phyloP scores from a whole-genome alignment of 139 green algal species.

The Picochlorum sp. region DNA sequence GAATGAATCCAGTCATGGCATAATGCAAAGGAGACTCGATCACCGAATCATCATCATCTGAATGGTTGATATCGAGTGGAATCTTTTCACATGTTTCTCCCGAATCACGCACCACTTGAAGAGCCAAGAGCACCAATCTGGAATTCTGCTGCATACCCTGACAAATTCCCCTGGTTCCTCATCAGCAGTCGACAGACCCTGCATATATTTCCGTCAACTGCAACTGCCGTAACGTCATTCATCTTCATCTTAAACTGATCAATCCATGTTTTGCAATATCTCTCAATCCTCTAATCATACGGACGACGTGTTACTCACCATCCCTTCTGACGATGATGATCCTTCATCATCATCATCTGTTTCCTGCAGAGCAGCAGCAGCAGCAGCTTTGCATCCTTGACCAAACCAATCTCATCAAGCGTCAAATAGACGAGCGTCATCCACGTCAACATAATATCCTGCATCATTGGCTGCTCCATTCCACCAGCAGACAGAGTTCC shows the following conservation, averaged over 20 bases:
- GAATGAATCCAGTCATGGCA: constrained; percentile 1
- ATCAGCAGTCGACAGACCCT: constrained; percentile 3
- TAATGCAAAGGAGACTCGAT: too few species aligned
- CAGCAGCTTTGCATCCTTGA: constrained; percentile 8
- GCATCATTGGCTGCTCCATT: constrained; percentile 11
- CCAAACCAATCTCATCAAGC: constrained; percentile 40
- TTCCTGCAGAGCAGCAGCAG: background rate
- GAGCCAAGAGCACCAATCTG: constrained; percentile 46
- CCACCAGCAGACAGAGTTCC: background rate
- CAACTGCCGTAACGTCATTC: constrained; percentile 25
- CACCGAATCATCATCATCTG: too few species aligned
- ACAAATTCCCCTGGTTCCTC: constrained; percentile 13
- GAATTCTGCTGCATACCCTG: constrained; percentile 61
- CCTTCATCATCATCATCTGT: background rate
- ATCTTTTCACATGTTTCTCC: background rate
- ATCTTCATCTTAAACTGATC: constrained; percentile 40
- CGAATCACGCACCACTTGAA: constrained; percentile 44
- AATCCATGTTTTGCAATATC: constrained; percentile 35
- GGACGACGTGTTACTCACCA: background rate
- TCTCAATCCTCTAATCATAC: constrained; percentile 19
- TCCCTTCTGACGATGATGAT: background rate
- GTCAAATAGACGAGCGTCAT: constrained; percentile 51
- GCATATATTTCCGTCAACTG: constrained; percentile 36
- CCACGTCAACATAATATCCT: constrained; percentile 51
- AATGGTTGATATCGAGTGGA: background rate